Evolutionary conservation across 129 eudicot species (phyloP), one percentile per base, ranked within the genome.

Genomic region (Flaveria brownii): DNA sequence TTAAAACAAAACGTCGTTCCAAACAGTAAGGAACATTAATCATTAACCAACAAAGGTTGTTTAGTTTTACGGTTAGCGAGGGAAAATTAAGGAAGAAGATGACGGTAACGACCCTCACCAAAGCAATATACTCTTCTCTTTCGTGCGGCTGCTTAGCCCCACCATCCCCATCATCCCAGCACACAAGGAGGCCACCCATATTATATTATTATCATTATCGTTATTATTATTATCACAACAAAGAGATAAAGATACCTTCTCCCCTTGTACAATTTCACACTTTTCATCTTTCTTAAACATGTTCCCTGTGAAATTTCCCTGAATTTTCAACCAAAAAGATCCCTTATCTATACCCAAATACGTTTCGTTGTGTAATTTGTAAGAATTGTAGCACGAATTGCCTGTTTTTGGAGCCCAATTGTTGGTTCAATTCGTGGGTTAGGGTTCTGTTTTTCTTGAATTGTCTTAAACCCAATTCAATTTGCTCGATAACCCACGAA

Each of bases 121-220:
- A 28, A 68, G 16, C 20, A 65, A 68, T 8, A 28, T 65, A 73
- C 66, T 73, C 17, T 51, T 73, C 23, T 22, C 22, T 57, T 1
- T 64, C 10, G 46, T 46, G 71, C 79, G 79, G 61, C 79, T 76
- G 68, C 57, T 77, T 39, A 18, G 68, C 68, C 73, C 81, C 81
- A 77, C 81, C 56, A 68, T 77, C 81, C 74, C 81, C 68, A 77
- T 67, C 81, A 77, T 77, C 81, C 74, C 80, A 76, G 80, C 80
- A 50, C 73, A 76, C 63, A 76, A 23, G 23, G 50, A 75, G 72
- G 39, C 80, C 73, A 76, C 72, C 80, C 59, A 22, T 11, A 55
- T n/a, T n/a, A 1, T 25, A 57, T 6, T 18, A 57, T 18, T 57
- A 59, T 4, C 5, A 26, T 30, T 30, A 30, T 30, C 36, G 5